These are phyloP conservation scores for Didymella keratinophila DNA, from an alignment of 2,329 filamentous ascomycete species.

Conservation along the genomic window DNA sequence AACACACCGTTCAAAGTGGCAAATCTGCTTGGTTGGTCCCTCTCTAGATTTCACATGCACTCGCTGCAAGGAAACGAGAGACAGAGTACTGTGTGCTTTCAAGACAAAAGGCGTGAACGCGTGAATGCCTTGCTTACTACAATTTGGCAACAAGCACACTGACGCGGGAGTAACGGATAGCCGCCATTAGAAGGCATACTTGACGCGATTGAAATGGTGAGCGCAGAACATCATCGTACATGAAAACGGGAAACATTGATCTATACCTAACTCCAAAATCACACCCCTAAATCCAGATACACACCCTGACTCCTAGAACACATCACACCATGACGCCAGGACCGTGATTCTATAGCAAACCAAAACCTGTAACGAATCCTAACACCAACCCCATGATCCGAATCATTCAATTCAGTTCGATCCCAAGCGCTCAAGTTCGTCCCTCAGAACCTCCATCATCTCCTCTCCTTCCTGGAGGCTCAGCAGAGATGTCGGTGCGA, in stretches of 20 bases:
- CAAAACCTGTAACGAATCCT: no score
- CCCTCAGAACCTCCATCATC: not conserved
- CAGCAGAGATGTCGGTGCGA: constrained; percentile 57
- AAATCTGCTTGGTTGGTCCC: not conserved
- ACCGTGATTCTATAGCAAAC: no score
- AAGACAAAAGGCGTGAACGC: no score
- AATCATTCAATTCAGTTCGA: not conserved
- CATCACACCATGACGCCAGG: not conserved
- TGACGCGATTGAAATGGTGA: not conserved
- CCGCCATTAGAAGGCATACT: no score
- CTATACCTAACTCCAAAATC: not conserved
- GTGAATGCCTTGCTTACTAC: no score
- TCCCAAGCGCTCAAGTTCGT: not conserved
- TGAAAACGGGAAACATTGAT: not conserved
- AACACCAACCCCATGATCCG: not conserved
- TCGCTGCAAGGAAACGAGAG: no score
- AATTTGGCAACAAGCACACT: no score
- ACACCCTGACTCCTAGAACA: not conserved
- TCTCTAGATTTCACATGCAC: not conserved
- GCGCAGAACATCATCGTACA: not conserved
- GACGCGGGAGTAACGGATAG: no score
- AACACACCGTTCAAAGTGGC: not conserved
- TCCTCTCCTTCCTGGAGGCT: constrained; percentile 46
- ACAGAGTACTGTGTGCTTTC: no score
- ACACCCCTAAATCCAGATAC: not conserved